Evolutionary conservation across 2,329 filamentous ascomycete genomes (phyloP), one percentile per base, ranked within the genome.

Genomic region (Fusarium algeriense): DNA sequence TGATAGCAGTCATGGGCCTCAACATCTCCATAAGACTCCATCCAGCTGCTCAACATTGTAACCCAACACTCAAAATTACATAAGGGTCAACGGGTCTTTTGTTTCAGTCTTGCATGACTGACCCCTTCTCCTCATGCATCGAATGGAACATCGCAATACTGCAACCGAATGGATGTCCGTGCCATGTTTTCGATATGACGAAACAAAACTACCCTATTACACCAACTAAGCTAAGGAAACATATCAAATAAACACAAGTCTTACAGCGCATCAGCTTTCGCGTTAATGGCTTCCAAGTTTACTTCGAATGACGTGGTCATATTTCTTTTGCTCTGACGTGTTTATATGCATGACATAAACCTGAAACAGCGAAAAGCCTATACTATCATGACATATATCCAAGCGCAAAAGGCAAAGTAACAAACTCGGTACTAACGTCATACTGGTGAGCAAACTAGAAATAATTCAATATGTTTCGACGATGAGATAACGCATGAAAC

Each of bases 261-360:
- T 17, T 17, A 20, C 7, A 17, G 2, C 3, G 5, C 6, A 4
- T n/a, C 2, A 0, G 0, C 2, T 14, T n/a, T 46, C 5, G 20
- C 7, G 9, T 2, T 19, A 2, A 11, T 11, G 3, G 5, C 6
- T 10, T 6, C 3, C 6, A 3, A 7, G 6, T 15, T 2, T n/a
- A 5, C 17, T 20, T 12, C 6, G 17, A 20, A 35, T 46, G 52
- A 60, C 44, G 63, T 65, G 44, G 44, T 8, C 28, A n/a, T 17
- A 1, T 32, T 45, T 20, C n/a, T 35, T 35, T 45, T 26, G 12
- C 11, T 19, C 35, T 64, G 63, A 41, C 62, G 50, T 65, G 62
- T 49, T 48, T 35, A 12, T 3, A 34, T 50, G 44, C 28, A 49
- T 12, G 10, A 9, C 11, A 30, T n/a, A 5, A 34, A 45, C 28